Evolutionary conservation across 306 rosid species (phyloP).

Genomic region (Pachyrhizus erosus): DNA sequence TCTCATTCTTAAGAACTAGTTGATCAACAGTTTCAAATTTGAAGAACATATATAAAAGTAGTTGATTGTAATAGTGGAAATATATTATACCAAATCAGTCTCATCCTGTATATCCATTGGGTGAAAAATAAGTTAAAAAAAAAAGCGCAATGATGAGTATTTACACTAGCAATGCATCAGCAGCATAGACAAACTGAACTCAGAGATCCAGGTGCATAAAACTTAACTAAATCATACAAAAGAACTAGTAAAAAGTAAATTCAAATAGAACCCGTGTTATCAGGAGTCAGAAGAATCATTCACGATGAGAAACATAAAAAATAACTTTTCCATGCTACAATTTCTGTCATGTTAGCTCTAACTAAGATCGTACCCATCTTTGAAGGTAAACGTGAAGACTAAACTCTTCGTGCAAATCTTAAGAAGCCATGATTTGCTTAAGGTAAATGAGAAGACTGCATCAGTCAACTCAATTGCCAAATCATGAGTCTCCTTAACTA

Average conservation of each 20-base stretch:
- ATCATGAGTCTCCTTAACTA: slow-evolving; percentile 4
- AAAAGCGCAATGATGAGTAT: background rate
- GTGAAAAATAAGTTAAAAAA: slow-evolving; percentile 4
- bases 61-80: slow-evolving; percentile 6
- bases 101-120: background rate
- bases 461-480: slow-evolving; percentile 22
- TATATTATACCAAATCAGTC: slow-evolving; percentile 23
- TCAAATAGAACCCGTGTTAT: slow-evolving; percentile 24
- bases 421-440: background rate
- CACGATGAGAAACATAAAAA: background rate
- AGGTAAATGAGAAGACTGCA: background rate
- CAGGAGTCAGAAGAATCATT: background rate
- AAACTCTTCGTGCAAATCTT: background rate
- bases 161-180: slow-evolving; percentile 31
- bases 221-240: background rate
- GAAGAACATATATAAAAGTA: slow-evolving; percentile 20
- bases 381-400: background rate
- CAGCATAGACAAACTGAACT: slow-evolving; percentile 25
- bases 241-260: background rate
- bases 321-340: background rate
- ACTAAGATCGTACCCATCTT: slow-evolving; percentile 11
- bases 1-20: slow-evolving; percentile 26
- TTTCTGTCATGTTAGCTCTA: slow-evolving; percentile 10
- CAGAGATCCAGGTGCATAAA: background rate
- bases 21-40: slow-evolving; percentile 15